Conservation (phyloP, 345 rosid genomes). For the Moringa oleifera region DNA sequence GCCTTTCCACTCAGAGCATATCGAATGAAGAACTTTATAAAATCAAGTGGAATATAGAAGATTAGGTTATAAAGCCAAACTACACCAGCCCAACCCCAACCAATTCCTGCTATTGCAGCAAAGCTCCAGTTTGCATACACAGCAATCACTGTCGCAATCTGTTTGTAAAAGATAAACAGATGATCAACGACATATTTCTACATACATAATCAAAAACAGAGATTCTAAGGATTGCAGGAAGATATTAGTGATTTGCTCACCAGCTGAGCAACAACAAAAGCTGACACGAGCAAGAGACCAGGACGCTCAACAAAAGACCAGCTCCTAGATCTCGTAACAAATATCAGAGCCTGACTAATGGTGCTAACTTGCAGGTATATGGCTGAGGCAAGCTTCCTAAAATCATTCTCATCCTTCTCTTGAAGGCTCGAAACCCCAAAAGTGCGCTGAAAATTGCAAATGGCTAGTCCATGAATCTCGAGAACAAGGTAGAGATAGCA, state of each 20-base stretch:
- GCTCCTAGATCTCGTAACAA: slow-evolving; percentile 52
- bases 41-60: slow-evolving; percentile 43
- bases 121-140: slow-evolving; percentile 58
- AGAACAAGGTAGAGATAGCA: not conserved
- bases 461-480: not conserved
- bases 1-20: slow-evolving; percentile 53
- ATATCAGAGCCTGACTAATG: slow-evolving; percentile 65
- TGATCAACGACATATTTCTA: not conserved
- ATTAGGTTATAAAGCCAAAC: slow-evolving; percentile 55
- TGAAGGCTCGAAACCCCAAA: slow-evolving; percentile 56
- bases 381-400: slow-evolving; percentile 49
- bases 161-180: slow-evolving; percentile 8
- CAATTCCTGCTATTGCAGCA: slow-evolving; percentile 45
- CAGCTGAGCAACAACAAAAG: slow-evolving; percentile 48
- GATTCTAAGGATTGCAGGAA: not conserved
- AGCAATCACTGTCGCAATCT: slow-evolving; percentile 53
- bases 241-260: slow-evolving; percentile 21
- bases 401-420: slow-evolving; percentile 20
- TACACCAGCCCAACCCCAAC: slow-evolving; percentile 67
- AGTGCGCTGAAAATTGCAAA: slow-evolving; percentile 26
- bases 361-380: slow-evolving; percentile 62
- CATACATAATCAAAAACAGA: not conserved
- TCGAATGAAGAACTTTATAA: slow-evolving; percentile 45
- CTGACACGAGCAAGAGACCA: slow-evolving; percentile 38
- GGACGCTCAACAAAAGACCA: slow-evolving; percentile 61